Conservation (phyloP, 78 protist species). For the Polysphondylium violaceum region DNA sequence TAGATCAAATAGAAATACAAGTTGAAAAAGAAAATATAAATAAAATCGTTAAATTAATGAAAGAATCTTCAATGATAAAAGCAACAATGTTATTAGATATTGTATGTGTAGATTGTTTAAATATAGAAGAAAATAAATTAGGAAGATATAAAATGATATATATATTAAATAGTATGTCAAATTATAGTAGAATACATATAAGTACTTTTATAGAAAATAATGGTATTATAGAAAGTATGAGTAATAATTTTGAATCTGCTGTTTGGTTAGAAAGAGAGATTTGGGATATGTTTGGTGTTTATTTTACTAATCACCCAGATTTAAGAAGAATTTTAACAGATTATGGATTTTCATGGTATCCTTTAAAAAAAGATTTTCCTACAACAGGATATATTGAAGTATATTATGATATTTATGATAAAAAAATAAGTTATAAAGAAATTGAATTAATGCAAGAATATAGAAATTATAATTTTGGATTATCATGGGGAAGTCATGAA, state of each 20-base stretch:
- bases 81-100: conserved; percentile 22
- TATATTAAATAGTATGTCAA: conserved; percentile 28
- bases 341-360: conserved; percentile 90
- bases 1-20: conserved; percentile 13
- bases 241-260: conserved; percentile 74
- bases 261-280: conserved; percentile 72
- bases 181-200: conserved; percentile 1
- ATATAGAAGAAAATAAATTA: conserved; percentile 9
- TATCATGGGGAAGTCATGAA: background rate
- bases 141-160: conserved; percentile 20
- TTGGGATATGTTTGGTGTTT: conserved; percentile 90
- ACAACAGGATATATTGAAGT: conserved; percentile 83
- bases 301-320: conserved; percentile 85
- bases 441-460: conserved; percentile 86
- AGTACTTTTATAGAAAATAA: conserved; percentile 19
- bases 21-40: background rate
- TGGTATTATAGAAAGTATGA: background rate
- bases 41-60: background rate
- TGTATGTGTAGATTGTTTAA: conserved; percentile 24
- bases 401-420: conserved; percentile 82
- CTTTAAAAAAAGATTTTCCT: conserved; percentile 90
- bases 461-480: conserved; percentile 75
- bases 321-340: conserved; percentile 89
- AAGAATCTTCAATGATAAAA: background rate
- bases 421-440: conserved; percentile 80